Conservation (phyloP, 1,284 basidiomycete species). For the Phellopilus nigrolimitatus region DNA sequence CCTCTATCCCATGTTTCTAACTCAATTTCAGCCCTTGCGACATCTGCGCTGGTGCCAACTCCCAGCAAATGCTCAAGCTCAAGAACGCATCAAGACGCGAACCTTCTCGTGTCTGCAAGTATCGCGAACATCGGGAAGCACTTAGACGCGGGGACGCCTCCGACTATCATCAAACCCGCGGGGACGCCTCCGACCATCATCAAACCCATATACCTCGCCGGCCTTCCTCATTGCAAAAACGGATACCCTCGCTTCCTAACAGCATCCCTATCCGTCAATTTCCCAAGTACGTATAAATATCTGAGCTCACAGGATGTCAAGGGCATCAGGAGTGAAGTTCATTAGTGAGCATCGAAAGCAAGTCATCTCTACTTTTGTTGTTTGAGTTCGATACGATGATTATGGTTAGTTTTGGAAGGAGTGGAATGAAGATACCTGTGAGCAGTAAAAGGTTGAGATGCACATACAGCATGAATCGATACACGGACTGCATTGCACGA, state of each 20-base stretch:
- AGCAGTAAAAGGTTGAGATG: conserved; percentile 25
- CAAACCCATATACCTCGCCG: too few species aligned
- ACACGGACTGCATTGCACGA: too few species aligned
- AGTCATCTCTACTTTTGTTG: conserved; percentile 18
- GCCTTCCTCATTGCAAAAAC: too few species aligned
- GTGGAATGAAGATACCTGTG: conserved; percentile 58
- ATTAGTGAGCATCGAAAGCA: conserved; percentile 48
- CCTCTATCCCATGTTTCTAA: neutral
- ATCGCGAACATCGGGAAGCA: too few species aligned
- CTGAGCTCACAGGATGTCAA: conserved; percentile 49
- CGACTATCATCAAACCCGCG: too few species aligned
- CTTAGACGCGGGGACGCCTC: too few species aligned
- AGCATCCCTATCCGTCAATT: conserved; percentile 49
- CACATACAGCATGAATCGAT: too few species aligned
- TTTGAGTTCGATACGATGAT: conserved; percentile 7
- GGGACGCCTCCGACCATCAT: too few species aligned
- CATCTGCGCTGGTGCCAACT: conserved; percentile 61
- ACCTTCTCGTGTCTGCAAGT: too few species aligned
- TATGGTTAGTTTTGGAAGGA: conserved; percentile 31
- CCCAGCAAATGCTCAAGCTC: too few species aligned
- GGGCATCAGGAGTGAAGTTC: conserved; percentile 35
- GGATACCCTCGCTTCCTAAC: conserved; percentile 54
- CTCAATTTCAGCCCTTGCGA: conserved; percentile 43
- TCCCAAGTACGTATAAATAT: conserved; percentile 45
- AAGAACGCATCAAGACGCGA: too few species aligned